Evolutionary conservation across 2,329 filamentous ascomycete genomes (phyloP).

Genomic region (Talaromyces albobiverticillius): DNA sequence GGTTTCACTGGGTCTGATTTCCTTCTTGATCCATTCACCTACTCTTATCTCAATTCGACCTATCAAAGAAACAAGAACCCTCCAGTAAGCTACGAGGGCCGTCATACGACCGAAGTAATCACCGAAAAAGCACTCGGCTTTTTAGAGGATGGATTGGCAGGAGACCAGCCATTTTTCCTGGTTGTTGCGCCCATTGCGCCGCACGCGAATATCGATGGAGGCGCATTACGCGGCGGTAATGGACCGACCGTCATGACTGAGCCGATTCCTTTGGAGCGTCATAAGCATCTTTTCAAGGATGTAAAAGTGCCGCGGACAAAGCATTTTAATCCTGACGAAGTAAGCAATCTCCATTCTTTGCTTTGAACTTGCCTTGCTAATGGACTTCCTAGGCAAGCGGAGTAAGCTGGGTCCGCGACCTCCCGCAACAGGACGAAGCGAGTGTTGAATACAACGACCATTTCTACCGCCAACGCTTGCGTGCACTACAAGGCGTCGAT

Average conservation of each 20-base stretch:
- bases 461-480: constrained; percentile 51
- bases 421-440: constrained; percentile 45
- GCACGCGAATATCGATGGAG: constrained; percentile 56
- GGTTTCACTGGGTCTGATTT: constrained; percentile 44
- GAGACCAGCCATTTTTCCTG: constrained; percentile 63
- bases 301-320: constrained; percentile 59
- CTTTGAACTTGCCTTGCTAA: not conserved
- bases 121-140: constrained; percentile 59
- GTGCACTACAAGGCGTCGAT: constrained; percentile 53
- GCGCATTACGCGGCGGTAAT: constrained; percentile 20
- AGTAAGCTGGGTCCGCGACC: constrained; percentile 45
- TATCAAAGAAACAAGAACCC: constrained; percentile 59
- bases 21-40: constrained; percentile 50
- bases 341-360: constrained; percentile 23
- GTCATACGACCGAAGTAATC: constrained; percentile 60
- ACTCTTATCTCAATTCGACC: constrained; percentile 64
- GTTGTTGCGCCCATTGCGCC: constrained; percentile 65
- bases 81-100: constrained; percentile 55
- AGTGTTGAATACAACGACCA: constrained; percentile 53
- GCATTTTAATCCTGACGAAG: constrained; percentile 64
- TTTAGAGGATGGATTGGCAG: constrained; percentile 57
- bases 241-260: constrained; percentile 38
- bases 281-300: constrained; percentile 61
- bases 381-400: constrained; percentile 33
- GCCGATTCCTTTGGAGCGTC: constrained; percentile 59